phyloP scores from a whole-genome alignment of 257 asterid species.

The Solanum tarapatanum region DNA sequence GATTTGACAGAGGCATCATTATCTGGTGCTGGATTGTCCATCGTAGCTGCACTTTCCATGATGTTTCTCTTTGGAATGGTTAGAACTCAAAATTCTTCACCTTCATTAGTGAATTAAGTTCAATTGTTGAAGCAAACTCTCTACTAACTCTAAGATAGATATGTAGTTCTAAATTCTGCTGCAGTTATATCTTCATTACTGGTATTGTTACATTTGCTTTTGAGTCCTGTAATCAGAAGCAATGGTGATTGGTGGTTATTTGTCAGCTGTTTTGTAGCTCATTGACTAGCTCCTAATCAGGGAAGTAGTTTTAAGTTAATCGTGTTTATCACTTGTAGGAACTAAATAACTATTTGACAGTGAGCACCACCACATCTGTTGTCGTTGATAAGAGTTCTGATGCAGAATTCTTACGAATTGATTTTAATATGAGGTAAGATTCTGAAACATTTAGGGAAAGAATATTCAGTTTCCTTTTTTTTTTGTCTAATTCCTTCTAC shows the following conservation, averaged over 20 bases:
- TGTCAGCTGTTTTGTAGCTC: not conserved
- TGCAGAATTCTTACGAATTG: slow-evolving; percentile 75
- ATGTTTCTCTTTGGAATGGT: slow-evolving; percentile 92
- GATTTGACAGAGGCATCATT: slow-evolving; percentile 88
- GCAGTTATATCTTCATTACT: not conserved
- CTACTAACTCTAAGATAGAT: not conserved
- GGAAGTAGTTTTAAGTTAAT: not conserved
- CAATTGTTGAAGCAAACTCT: not conserved
- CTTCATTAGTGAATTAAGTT: not conserved
- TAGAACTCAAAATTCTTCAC: slow-evolving; percentile 12
- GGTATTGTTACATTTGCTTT: not conserved
- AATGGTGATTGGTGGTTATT: not conserved
- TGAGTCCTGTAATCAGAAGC: not conserved
- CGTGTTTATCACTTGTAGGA: slow-evolving; percentile 48
- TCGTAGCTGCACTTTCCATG: slow-evolving; percentile 72
- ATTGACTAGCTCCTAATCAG: not conserved
- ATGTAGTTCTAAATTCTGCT: not conserved
- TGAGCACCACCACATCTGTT: slow-evolving; percentile 66
- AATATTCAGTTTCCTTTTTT: not conserved
- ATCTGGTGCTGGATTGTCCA: slow-evolving; percentile 93
- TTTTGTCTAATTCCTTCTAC: not conserved
- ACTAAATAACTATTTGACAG: slow-evolving; percentile 51
- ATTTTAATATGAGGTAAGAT: slow-evolving; percentile 76
- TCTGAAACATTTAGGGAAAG: not conserved
- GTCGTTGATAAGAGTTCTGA: slow-evolving; percentile 86